Evolutionary conservation across 2,329 filamentous ascomycete genomes (phyloP).

Genomic region (Diplodia seriata): DNA sequence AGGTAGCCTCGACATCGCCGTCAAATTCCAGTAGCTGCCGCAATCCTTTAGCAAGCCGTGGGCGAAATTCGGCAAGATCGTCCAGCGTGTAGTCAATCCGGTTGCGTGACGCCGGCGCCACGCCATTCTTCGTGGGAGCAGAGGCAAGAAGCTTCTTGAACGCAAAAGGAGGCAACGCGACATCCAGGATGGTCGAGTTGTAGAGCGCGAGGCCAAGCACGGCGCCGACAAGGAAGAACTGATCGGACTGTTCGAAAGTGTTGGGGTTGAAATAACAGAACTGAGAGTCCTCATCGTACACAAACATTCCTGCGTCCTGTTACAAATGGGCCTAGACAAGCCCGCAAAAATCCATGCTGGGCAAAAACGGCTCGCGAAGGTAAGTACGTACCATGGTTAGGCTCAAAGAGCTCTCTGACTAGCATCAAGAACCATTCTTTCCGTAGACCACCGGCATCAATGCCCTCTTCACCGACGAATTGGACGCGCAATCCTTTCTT

Average conservation of each 20-base stretch:
- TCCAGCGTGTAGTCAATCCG: constrained; percentile 64
- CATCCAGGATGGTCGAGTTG: constrained; percentile 90
- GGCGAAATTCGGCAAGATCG: constrained; percentile 83
- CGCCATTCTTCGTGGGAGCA: constrained; percentile 60
- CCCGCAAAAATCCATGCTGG: not conserved
- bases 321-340: not conserved
- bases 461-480: constrained; percentile 87
- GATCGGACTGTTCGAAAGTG: constrained; percentile 88
- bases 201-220: constrained; percentile 90
- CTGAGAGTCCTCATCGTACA: constrained; percentile 87
- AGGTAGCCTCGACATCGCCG: constrained; percentile 80
- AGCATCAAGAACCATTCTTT: constrained; percentile 96
- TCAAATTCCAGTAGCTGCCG: constrained; percentile 80
- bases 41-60: constrained; percentile 76
- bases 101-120: constrained; percentile 59
- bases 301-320: constrained; percentile 74
- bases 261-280: constrained; percentile 94
- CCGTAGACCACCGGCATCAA: constrained; percentile 85
- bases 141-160: constrained; percentile 86
- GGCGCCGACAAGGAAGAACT: constrained; percentile 89
- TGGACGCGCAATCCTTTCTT: constrained; percentile 89
- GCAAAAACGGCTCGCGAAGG: not conserved
- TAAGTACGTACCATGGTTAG: constrained; percentile 73
- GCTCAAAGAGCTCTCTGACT: constrained; percentile 88
- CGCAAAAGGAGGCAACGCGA: constrained; percentile 85